Evolutionary conservation across 192 early-diverging fungal species (phyloP).

Genomic region (Podila horticola): DNA sequence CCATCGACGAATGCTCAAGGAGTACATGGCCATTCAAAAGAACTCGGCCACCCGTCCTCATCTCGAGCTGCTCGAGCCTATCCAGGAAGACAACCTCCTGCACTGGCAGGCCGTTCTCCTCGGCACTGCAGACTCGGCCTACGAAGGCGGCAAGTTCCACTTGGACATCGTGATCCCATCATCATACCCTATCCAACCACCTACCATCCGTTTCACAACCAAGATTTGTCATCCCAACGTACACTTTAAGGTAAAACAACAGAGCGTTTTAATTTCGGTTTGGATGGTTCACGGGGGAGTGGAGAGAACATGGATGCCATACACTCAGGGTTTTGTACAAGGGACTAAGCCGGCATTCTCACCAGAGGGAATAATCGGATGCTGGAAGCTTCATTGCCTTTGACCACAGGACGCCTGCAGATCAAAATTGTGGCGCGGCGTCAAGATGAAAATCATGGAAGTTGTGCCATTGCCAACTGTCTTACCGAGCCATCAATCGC

Average conservation of each 20-base stretch:
- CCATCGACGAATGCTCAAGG: slow-evolving; percentile 69
- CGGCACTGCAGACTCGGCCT: slow-evolving; percentile 73
- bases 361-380: too few species aligned
- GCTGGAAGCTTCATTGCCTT: too few species aligned
- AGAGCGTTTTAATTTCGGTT: too few species aligned
- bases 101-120: slow-evolving; percentile 75
- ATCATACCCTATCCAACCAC: slow-evolving; percentile 83
- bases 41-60: slow-evolving; percentile 62
- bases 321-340: too few species aligned
- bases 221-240: slow-evolving; percentile 94
- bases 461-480: too few species aligned
- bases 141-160: slow-evolving; percentile 78
- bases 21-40: slow-evolving; percentile 64
- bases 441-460: too few species aligned
- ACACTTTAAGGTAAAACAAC: slow-evolving; percentile 81
- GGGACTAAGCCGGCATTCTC: too few species aligned
- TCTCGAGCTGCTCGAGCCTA: slow-evolving; percentile 68
- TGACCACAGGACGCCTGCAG: too few species aligned
- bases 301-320: too few species aligned
- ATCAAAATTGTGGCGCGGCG: too few species aligned
- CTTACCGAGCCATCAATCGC: too few species aligned
- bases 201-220: slow-evolving; percentile 77
- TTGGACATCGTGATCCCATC: slow-evolving; percentile 76
- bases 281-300: too few species aligned
- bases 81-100: slow-evolving; percentile 73